phyloP scores from a whole-genome alignment of 371 early-diverging fungal species.

The Parasitella parasitica region DNA sequence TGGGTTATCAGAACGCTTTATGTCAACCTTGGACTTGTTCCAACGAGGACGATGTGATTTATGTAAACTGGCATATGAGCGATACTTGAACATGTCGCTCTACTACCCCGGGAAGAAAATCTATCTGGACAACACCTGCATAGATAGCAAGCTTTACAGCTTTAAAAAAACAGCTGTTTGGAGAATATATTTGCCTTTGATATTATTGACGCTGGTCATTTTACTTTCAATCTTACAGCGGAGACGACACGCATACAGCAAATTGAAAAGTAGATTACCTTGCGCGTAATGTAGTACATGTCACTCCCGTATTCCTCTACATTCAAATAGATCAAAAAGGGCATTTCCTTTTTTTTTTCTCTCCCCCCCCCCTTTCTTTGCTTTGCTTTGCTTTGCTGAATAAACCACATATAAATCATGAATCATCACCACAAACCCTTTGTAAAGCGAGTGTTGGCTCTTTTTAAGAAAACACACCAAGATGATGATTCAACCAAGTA shows the following conservation, averaged over 20 bases:
- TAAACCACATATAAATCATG: background rate
- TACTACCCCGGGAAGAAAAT: slow-evolving; percentile 33
- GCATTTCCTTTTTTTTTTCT: background rate
- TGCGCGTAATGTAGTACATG: background rate
- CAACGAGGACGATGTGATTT: slow-evolving; percentile 2
- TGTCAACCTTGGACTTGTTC: background rate
- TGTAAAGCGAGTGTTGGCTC: slow-evolving; percentile 35
- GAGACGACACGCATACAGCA: background rate
- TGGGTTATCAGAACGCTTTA: slow-evolving; percentile 1
- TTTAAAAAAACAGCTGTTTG: background rate
- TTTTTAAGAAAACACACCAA: slow-evolving; percentile 44
- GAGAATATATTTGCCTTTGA: background rate
- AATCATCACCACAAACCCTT: slow-evolving; percentile 22
- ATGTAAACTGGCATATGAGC: slow-evolving; percentile 8
- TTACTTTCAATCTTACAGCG: background rate
- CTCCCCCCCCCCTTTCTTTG: background rate
- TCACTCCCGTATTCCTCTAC: background rate
- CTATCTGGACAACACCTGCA: slow-evolving; percentile 8
- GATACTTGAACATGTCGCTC: slow-evolving; percentile 18
- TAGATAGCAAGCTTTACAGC: background rate
- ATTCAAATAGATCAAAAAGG: background rate
- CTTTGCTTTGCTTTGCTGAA: no score
- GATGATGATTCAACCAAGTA: slow-evolving; percentile 29
- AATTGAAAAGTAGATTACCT: background rate
- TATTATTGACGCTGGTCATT: background rate